Percentiles rank a stretch among this genome's conserved stretches.
These are phyloP conservation scores for Phylloporus arenicola DNA, from an alignment of 768 basidiomycete species.

Conservation along the genomic window DNA sequence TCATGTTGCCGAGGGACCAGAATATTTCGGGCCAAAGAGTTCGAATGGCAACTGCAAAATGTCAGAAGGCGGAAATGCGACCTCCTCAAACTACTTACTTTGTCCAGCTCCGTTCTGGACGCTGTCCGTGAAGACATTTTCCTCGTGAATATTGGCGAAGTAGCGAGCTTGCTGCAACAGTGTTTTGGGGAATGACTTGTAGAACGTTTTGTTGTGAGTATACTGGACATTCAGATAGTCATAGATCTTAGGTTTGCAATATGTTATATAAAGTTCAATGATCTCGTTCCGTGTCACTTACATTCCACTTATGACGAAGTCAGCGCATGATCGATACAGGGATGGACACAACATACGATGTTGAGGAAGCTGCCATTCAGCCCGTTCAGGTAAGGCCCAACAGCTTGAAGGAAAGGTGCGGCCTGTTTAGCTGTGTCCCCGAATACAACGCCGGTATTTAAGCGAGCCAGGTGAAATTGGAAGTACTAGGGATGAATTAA, in stretches of 20 bases:
- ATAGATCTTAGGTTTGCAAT: slow-evolving; percentile 46
- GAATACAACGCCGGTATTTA: slow-evolving; percentile 38
- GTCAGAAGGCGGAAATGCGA: neutral
- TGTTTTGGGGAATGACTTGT: slow-evolving; percentile 62
- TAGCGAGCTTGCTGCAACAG: slow-evolving; percentile 65
- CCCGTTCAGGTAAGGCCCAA: slow-evolving; percentile 65
- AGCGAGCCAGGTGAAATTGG: slow-evolving; percentile 19
- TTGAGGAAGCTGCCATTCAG: slow-evolving; percentile 59
- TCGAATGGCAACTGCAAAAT: slow-evolving; percentile 58
- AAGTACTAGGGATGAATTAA: slow-evolving; percentile 19
- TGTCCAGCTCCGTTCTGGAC: slow-evolving; percentile 62
- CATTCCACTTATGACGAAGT: slow-evolving; percentile 52
- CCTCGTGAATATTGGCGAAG: slow-evolving; percentile 75
- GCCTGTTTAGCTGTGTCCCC: slow-evolving; percentile 50
- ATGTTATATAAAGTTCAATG: neutral
- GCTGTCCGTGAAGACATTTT: slow-evolving; percentile 61
- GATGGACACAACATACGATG: slow-evolving; percentile 41
- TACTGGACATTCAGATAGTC: slow-evolving; percentile 74
- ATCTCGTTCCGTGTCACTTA: slow-evolving; percentile 31
- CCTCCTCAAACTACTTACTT: slow-evolving; percentile 41
- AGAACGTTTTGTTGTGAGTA: slow-evolving; percentile 76
- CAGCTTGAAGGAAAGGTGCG: slow-evolving; percentile 56
- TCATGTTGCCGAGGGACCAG: slow-evolving; percentile 66
- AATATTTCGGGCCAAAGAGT: slow-evolving; percentile 71
- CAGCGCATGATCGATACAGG: slow-evolving; percentile 3